Evolutionary conservation across 2,329 filamentous ascomycete species (phyloP).

Genomic region (Mycocentrospora acerina): DNA sequence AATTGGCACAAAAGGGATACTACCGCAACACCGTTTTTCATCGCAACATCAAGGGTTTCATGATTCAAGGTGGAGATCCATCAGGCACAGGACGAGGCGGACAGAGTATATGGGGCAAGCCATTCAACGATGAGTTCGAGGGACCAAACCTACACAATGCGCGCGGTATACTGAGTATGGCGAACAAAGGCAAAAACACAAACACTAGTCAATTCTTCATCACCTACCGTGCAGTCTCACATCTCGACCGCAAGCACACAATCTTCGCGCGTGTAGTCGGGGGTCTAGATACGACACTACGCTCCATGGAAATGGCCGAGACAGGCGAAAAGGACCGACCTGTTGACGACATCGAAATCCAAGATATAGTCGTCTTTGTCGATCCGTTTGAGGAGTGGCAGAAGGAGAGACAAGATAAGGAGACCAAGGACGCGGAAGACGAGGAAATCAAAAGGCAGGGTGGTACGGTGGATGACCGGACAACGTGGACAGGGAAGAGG

Average conservation of each 20-base stretch:
- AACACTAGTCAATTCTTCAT: slow-evolving; percentile 97
- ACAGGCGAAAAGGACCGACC: slow-evolving; percentile 76
- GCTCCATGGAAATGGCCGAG: slow-evolving; percentile 73
- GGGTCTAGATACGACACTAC: slow-evolving; percentile 69
- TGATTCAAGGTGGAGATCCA: slow-evolving; percentile 97
- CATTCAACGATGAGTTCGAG: slow-evolving; percentile 91
- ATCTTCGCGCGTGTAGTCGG: slow-evolving; percentile 87
- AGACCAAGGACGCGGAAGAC: slow-evolving; percentile 63
- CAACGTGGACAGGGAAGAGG: slow-evolving; percentile 95
- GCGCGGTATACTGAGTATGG: slow-evolving; percentile 85
- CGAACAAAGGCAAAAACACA: slow-evolving; percentile 97
- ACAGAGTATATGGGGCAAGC: slow-evolving; percentile 87
- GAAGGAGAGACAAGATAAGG: slow-evolving; percentile 58
- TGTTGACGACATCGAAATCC: slow-evolving; percentile 74
- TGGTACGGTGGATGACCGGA: slow-evolving; percentile 81
- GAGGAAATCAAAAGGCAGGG: slow-evolving; percentile 65
- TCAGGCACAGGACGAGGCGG: slow-evolving; percentile 92
- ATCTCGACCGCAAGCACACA: slow-evolving; percentile 95
- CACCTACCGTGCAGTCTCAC: slow-evolving; percentile 78
- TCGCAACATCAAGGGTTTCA: slow-evolving; percentile 91
- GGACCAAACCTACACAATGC: slow-evolving; percentile 81
- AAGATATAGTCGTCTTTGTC: slow-evolving; percentile 81
- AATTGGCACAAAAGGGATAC: slow-evolving; percentile 84
- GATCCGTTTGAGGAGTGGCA: slow-evolving; percentile 96
- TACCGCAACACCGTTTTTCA: slow-evolving; percentile 86